Percentiles rank a stretch among this genome's conserved stretches.
Conservation (phyloP, 345 rosid species). For the Euphorbia tirucalli region DNA sequence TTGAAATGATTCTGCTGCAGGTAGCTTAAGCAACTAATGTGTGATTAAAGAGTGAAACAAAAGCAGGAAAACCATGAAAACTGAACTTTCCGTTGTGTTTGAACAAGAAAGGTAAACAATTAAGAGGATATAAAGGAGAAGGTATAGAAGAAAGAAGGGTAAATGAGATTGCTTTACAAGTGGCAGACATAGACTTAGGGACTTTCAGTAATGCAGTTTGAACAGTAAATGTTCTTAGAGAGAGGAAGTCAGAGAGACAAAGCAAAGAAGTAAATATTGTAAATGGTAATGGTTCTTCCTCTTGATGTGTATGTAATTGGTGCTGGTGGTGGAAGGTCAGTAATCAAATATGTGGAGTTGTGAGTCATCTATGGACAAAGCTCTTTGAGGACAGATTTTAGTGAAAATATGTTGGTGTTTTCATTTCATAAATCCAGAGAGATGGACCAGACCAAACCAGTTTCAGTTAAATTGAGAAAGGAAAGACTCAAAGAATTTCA, state of each 20-base stretch:
- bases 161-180: constrained; percentile 37
- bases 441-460: constrained; percentile 43
- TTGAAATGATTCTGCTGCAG: constrained; percentile 31
- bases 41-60: constrained; percentile 31
- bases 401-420: constrained; percentile 41
- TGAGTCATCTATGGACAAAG: constrained; percentile 45
- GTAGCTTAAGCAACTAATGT: constrained; percentile 38
- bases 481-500: constrained; percentile 2
- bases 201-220: constrained; percentile 41
- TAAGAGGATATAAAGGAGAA: constrained; percentile 22
- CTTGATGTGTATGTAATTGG: not conserved
- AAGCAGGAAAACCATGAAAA: constrained; percentile 27
- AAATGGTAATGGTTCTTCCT: constrained; percentile 29
- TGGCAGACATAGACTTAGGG: constrained; percentile 78
- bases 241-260: constrained; percentile 9
- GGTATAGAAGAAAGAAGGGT: constrained; percentile 16
- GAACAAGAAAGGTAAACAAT: constrained; percentile 37
- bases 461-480: too few species aligned
- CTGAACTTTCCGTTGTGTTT: constrained; percentile 30
- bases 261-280: constrained; percentile 22
- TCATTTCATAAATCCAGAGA: constrained; percentile 47
- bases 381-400: constrained; percentile 46
- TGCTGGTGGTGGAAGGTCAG: constrained; percentile 56
- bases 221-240: constrained; percentile 22
- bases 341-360: constrained; percentile 52